Evolutionary conservation across 345 rosid genomes (phyloP), one percentile per base, ranked within the genome.

Genomic region (Theobroma cacao): DNA sequence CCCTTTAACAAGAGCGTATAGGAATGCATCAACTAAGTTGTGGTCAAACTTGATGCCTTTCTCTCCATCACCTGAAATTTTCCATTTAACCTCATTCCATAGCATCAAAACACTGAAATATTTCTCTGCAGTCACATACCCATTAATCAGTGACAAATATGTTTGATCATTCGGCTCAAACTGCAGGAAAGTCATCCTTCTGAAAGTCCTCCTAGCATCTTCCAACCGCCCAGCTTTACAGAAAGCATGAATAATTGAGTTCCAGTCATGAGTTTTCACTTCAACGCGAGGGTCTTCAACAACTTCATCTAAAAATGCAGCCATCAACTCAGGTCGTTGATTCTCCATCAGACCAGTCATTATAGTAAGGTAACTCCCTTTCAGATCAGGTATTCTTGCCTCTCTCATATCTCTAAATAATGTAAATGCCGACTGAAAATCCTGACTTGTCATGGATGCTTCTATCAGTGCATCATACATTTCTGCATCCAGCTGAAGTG

Each of bases 221-320:
- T 93, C 98, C 79, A 96, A 62, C 66, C 93, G 82, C 53, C 93
- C 94, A 4, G 94, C 92, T 84, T 96, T 96, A 85, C 97, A 94
- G 3, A 94, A 96, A 62, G 98, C 97, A 41, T 96, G 97, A 82
- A 96, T 91, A 52, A 96, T 96, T 45, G 99, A 94, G 79, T 96
- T 96, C 97, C 98, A 96, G 79, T 96, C 99, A 68, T 94, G 99
- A 24, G 97, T 89, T 71, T 93, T 94, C 76, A 92, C 97, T 82
- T 91, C 97, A 12, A 91, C 83, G 43, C 92, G 89, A 76, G 97
- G 99, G 64, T 94, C 99, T 82, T 90, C 99, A 4, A 96, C 91
- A 73, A 91, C 91, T 86, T 94, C 99, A 76, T 96, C 99, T 24
- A 92, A 79, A 85, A 90, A 91, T 31, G 97, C 97, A 74, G 98